Evolutionary conservation across 2,329 filamentous ascomycete species (phyloP), one percentile per base, ranked within the genome.

Genomic region (Trichophyton benhamiae): DNA sequence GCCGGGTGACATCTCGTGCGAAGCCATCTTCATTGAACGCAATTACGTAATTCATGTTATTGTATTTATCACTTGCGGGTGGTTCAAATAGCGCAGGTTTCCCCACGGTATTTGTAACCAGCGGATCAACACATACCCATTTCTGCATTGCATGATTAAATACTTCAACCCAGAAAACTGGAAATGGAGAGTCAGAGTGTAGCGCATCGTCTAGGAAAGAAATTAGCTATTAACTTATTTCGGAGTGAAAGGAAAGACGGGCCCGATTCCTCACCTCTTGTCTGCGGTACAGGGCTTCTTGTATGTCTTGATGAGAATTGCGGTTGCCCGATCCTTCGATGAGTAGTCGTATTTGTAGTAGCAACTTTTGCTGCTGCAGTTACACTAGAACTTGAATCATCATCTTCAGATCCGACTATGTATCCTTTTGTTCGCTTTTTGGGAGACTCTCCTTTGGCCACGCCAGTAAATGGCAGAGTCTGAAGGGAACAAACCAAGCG

Each of bases 91-190:
- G 85, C 33, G 80, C 81, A 0, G 89, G 83, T 63, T 88, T 91
- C 70, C 86, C 89, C 60, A 95, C 84, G 65, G 85, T 87, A 61
- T 83, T 80, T 0, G 91, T 95, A 1, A 94, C 90, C 0, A 96
- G 74, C 0, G 91, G 85, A 70, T 99, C 94, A 42, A 94, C 83
- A 0, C 90, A 82, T 61, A 96, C 83, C 94, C 94, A 99, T 77
- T 90, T 95, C 70, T 96, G 89, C 65, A 90, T 84, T 0, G 88
- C 87, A 60, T 85, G 79, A 65, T 96, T 91, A 65, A 96, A 88
- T 2, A 89, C 86, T 75, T 99, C 94, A 0, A 96, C 87, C 94
- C 94, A 99, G 71, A 91, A 97, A 2, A 97, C 81, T 0, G 94
- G 94, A 68, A 87, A 89, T 0, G 83, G 74, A 0, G 90, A 91